A percentile compares a stretch with the other conserved stretches of the same genome.
Conservation (phyloP, 75 land plant genomes). For the Ceratopteris richardii region DNA sequence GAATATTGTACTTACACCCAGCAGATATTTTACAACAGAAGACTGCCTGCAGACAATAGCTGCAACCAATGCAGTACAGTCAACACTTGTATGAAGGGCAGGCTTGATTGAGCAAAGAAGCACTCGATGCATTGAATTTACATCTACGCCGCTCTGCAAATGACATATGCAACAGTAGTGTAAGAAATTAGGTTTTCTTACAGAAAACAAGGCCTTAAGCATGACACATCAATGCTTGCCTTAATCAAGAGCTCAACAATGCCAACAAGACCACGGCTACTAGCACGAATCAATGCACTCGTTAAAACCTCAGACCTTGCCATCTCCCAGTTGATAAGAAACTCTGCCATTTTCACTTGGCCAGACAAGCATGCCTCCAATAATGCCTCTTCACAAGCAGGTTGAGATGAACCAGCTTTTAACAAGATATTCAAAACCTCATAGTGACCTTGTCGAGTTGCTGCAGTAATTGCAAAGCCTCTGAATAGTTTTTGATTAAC, state of each 20-base stretch:
- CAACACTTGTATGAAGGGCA: conserved; percentile 41
- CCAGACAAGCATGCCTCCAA: conserved; percentile 48
- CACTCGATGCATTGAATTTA: conserved; percentile 36
- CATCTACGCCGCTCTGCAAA: conserved; percentile 51
- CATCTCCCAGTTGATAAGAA: conserved; percentile 43
- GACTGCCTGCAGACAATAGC: conserved; percentile 43
- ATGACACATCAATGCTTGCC: conserved; percentile 14
- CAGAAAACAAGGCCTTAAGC: neutral
- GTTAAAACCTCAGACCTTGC: conserved; percentile 26
- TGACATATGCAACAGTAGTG: neutral
- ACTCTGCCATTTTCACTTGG: conserved; percentile 28
- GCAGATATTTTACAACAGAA: conserved; percentile 34
- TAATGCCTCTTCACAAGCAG: conserved; percentile 55
- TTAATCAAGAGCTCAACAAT: conserved; percentile 34
- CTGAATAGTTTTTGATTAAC: conserved; percentile 39
- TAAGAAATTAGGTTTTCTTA: neutral
- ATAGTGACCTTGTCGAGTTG: conserved; percentile 44
- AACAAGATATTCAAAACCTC: conserved; percentile 28
- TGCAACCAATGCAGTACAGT: conserved; percentile 45
- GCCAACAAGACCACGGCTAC: conserved; percentile 45
- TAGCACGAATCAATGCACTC: conserved; percentile 43
- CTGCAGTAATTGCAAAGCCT: conserved; percentile 56
- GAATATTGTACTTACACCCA: conserved; percentile 33
- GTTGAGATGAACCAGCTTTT: conserved; percentile 45
- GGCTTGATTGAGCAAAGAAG: conserved; percentile 48